These are phyloP conservation scores for Acrocalymma vagum DNA, from an alignment of 2,329 filamentous ascomycete species.

Conservation along the genomic window DNA sequence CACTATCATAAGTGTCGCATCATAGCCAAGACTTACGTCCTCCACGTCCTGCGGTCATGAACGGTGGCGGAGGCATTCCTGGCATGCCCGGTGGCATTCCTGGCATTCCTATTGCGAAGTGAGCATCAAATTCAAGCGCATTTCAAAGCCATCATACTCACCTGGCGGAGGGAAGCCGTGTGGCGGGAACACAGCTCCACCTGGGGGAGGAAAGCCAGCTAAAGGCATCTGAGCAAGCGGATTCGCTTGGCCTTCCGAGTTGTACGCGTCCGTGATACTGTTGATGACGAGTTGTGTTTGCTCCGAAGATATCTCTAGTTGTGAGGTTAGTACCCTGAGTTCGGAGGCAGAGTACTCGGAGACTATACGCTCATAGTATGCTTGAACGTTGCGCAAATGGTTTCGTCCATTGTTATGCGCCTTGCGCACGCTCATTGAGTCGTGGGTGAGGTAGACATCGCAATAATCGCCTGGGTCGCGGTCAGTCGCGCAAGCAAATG, in stretches of 20 bases:
- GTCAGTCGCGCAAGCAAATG: conserved; percentile 13
- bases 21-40: conserved; percentile 38
- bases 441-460: conserved; percentile 99
- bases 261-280: conserved; percentile 95
- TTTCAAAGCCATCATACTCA: no score
- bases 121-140: no score
- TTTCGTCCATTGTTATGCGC: conserved; percentile 97
- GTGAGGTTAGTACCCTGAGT: conserved; percentile 2
- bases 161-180: conserved; percentile 29
- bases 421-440: conserved; percentile 99
- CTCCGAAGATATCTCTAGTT: conserved; percentile 91
- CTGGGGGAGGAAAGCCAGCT: conserved; percentile 54
- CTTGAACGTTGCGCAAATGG: conserved; percentile 95
- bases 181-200: conserved; percentile 33
- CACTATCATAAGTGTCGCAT: background rate
- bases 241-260: conserved; percentile 91
- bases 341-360: background rate
- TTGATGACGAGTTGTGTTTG: conserved; percentile 99
- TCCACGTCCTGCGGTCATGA: conserved; percentile 49
- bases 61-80: conserved; percentile 49
- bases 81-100: conserved; percentile 38
- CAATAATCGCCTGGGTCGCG: conserved; percentile 81
- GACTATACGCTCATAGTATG: conserved; percentile 90
- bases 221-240: conserved; percentile 71
- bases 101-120: no score